A percentile compares a stretch with the other conserved stretches of the same genome.
Conservation (phyloP, 352 stramenopile species). For the Globisporangium lucens region DNA sequence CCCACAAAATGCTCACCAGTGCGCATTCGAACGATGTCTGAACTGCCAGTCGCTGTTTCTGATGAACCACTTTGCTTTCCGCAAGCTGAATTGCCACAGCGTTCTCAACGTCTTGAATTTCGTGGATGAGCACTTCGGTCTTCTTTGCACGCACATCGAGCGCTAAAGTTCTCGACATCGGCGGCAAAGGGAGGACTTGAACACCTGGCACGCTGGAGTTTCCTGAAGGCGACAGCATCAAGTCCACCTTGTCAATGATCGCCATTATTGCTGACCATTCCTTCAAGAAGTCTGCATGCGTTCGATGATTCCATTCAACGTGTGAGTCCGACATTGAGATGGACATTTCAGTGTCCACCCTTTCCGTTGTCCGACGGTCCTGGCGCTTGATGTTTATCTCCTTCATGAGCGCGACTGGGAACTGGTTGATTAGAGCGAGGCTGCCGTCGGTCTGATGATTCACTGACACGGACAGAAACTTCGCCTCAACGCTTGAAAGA, state of each 20-base stretch:
- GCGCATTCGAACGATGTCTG: slow-evolving; percentile 30
- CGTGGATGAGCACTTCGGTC: slow-evolving; percentile 21
- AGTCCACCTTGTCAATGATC: slow-evolving; percentile 33
- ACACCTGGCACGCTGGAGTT: background rate
- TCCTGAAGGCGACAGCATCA: slow-evolving; percentile 32
- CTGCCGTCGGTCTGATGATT: slow-evolving; percentile 12
- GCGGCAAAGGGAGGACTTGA: background rate
- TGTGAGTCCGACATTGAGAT: slow-evolving; percentile 25
- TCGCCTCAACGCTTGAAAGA: background rate
- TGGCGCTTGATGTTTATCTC: slow-evolving; percentile 26
- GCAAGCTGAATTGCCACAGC: slow-evolving; percentile 20
- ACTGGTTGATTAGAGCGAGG: background rate
- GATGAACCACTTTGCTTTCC: slow-evolving; percentile 24
- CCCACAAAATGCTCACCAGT: slow-evolving; percentile 24
- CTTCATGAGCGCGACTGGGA: slow-evolving; percentile 14
- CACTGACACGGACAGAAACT: slow-evolving; percentile 16
- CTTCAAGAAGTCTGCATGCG: slow-evolving; percentile 28
- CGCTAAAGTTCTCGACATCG: slow-evolving; percentile 20
- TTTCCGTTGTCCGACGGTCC: slow-evolving; percentile 22
- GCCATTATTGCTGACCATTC: slow-evolving; percentile 27
- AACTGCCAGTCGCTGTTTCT: slow-evolving; percentile 25
- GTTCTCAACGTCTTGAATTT: slow-evolving; percentile 26
- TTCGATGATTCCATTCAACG: slow-evolving; percentile 33
- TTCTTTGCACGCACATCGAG: slow-evolving; percentile 28
- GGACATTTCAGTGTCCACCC: slow-evolving; percentile 26